Evolutionary conservation across 176 grass and related monocot genomes (phyloP).

Genomic region (Triticum monococcum): DNA sequence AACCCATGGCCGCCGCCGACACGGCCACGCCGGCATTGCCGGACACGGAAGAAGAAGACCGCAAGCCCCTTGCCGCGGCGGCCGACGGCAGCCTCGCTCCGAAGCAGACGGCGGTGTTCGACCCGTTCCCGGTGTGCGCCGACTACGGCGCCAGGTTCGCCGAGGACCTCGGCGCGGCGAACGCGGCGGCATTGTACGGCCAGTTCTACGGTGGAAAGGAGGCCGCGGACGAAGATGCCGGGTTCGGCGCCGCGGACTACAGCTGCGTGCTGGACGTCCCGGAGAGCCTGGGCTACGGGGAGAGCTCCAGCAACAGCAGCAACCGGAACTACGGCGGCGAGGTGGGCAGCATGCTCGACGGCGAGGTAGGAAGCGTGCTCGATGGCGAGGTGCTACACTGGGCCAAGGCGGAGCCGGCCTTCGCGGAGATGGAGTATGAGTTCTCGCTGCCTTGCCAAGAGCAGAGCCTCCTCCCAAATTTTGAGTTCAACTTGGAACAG

Average conservation of each 20-base stretch:
- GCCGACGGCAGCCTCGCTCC: neutral
- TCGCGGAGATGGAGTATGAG: constrained; percentile 28
- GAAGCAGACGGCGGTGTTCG: too few relatives aligned
- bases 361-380: constrained; percentile 44
- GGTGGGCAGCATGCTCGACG: constrained; percentile 43
- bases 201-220: constrained; percentile 6
- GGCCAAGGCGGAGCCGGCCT: constrained; percentile 38
- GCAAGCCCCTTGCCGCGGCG: neutral
- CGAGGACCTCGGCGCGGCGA: neutral
- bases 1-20: constrained; percentile 22
- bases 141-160: constrained; percentile 40
- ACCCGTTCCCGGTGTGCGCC: neutral
- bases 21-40: neutral
- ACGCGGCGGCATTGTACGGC: constrained; percentile 30
- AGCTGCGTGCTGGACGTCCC: constrained; percentile 69
- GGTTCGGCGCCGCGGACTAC: constrained; percentile 50
- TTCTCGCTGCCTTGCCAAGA: constrained; percentile 52
- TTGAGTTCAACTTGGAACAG: constrained; percentile 53
- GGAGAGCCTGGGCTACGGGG: constrained; percentile 66
- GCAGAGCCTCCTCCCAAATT: constrained; percentile 44
- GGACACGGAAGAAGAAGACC: neutral
- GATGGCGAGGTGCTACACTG: constrained; percentile 59
- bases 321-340: constrained; percentile 61
- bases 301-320: constrained; percentile 82
- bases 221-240: neutral